These are phyloP conservation scores for Diaporthe citri DNA, from an alignment of 2,329 filamentous ascomycete species.

Conservation along the genomic window DNA sequence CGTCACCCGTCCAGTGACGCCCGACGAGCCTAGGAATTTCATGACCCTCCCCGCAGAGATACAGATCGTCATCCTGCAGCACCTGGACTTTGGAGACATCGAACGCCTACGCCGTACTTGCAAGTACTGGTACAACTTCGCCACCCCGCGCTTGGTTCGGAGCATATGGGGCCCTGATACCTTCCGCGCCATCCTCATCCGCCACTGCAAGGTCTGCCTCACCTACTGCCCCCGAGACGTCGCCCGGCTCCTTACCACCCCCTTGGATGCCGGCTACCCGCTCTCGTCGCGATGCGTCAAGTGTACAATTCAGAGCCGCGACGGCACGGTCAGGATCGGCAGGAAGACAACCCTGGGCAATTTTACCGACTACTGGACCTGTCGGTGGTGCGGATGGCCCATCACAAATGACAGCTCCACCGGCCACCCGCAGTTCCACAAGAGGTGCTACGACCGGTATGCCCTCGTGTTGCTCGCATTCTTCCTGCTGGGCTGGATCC, in stretches of 20 bases:
- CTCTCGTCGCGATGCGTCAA: slow-evolving; percentile 55
- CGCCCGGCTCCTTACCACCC: slow-evolving; percentile 49
- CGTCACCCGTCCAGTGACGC: background rate
- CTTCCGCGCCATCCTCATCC: slow-evolving; percentile 43
- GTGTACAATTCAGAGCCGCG: slow-evolving; percentile 52
- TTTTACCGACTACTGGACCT: slow-evolving; percentile 52
- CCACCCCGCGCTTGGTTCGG: slow-evolving; percentile 52
- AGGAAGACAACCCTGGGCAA: slow-evolving; percentile 54
- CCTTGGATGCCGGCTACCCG: slow-evolving; percentile 50
- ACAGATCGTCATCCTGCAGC: slow-evolving; percentile 55
- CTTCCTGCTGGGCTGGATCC: slow-evolving; percentile 54
- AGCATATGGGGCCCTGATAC: slow-evolving; percentile 51
- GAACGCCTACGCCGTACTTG: slow-evolving; percentile 57
- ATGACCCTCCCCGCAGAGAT: slow-evolving; percentile 57
- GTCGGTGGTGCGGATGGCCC: slow-evolving; percentile 60
- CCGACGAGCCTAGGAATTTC: slow-evolving; percentile 43
- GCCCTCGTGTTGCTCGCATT: slow-evolving; percentile 53
- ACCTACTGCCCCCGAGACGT: slow-evolving; percentile 46
- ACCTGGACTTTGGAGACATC: slow-evolving; percentile 58
- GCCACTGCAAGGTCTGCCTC: slow-evolving; percentile 57
- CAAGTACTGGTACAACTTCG: slow-evolving; percentile 51
- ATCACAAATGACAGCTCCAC: slow-evolving; percentile 46
- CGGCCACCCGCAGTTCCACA: slow-evolving; percentile 56
- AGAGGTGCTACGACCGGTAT: slow-evolving; percentile 54
- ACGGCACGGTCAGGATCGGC: slow-evolving; percentile 54